Evolutionary conservation across 805 yeast genomes (phyloP), one percentile per base, ranked within the genome.

Genomic region (Monosporozyma solicola): DNA sequence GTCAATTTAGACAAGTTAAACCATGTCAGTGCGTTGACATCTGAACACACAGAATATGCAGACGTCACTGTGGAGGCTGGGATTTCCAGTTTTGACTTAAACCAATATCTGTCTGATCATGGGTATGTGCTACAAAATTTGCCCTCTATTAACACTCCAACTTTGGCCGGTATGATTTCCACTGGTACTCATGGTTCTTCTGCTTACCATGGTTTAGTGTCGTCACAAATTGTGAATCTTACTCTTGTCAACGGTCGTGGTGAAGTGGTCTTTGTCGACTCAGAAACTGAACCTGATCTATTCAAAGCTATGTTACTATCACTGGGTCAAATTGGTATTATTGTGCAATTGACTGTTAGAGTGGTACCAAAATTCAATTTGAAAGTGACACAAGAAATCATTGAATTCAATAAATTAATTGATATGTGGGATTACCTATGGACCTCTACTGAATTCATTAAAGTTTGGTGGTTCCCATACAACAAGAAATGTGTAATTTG

Each of bases 401-500:
- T 92, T 61, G 73, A 81, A 29, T 89, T 92, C 62, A 85, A 85
- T 25, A 80, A 88, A 6, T 71, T 92, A 25, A 69, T 92, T 59
- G 74, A 80, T 55, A 71, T 72, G 54, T 89, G 95, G 89, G 88
- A 85, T 59, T 74, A 75, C 13, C 69, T 92, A 47, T 92, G 97
- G 96, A 80, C 87, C 3, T 82, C 88, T 48, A 78, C 89, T n/a
- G 99, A 92, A 71, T 92, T 82, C 64, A 85, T 90, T 47, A 80
- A 98, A 58, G 80, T 90, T 49, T 92, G 98, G 97, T 94, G 98
- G 98, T 94, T 86, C 69, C 98, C 99, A 1, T 94, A 92, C 68
- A 77, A 94, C 16, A 80, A 81, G 50, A 85, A 85, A 63, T 87
- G 96, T 73, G 82, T 90, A 33, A 73, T 90, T 49, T 92, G 98